Percentiles rank a stretch among this genome's conserved stretches.
Conservation (phyloP, 192 early-diverging fungal species). For the Coemansia sp. region DNA sequence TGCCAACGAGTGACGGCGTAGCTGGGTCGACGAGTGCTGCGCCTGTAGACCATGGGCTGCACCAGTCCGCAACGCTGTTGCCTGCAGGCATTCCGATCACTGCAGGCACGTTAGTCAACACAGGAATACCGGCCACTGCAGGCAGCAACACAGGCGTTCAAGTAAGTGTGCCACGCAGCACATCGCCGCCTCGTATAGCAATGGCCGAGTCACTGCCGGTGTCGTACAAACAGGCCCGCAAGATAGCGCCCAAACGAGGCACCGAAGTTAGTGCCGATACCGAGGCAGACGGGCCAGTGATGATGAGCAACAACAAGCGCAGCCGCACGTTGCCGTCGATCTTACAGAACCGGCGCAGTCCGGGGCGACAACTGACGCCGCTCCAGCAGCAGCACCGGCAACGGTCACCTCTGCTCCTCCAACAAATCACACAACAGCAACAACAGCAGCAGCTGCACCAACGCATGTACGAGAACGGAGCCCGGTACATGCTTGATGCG, state of each 20-base stretch:
- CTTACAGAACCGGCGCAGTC: constrained; percentile 24
- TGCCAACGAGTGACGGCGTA: background rate
- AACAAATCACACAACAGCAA: constrained; percentile 1
- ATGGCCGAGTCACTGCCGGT: constrained; percentile 39
- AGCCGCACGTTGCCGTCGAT: constrained; percentile 46
- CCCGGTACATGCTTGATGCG: constrained; percentile 13
- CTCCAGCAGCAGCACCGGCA: constrained; percentile 14
- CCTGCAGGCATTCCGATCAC: background rate
- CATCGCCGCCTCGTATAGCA: constrained; percentile 39
- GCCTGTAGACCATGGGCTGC: background rate
- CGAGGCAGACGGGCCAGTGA: constrained; percentile 29
- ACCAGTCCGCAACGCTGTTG: background rate
- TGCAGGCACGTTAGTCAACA: background rate
- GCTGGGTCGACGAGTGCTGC: background rate
- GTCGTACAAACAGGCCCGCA: constrained; percentile 25
- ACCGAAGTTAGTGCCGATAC: background rate
- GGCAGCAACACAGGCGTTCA: constrained; percentile 21
- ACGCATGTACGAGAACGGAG: constrained; percentile 15
- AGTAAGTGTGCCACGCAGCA: constrained; percentile 37
- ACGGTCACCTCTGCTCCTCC: constrained; percentile 12
- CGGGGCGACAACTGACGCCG: constrained; percentile 9
- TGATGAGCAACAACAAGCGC: constrained; percentile 42
- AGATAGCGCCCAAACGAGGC: constrained; percentile 52
- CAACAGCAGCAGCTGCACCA: constrained; percentile 21
- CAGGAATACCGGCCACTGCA: background rate